A percentile compares a stretch with the other conserved stretches of the same genome.
These are phyloP conservation scores for Cercis canadensis DNA, from an alignment of 306 rosid species.

Conservation along the genomic window DNA sequence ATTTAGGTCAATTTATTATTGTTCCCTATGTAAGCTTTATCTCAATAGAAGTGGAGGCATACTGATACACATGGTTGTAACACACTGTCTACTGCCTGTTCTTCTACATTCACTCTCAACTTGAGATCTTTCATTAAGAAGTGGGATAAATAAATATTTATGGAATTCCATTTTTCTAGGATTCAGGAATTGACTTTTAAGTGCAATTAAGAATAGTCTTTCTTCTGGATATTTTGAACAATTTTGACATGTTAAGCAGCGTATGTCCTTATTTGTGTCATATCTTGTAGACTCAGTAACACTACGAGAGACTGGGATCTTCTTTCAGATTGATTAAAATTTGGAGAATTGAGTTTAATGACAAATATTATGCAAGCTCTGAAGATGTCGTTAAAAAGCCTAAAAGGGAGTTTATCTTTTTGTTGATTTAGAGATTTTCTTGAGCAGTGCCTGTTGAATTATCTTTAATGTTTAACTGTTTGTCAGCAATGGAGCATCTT, in stretches of 20 bases:
- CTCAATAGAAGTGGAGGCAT: slow-evolving; percentile 7
- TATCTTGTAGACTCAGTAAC: slow-evolving; percentile 8
- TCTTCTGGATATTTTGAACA: neutral
- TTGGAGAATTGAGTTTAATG: slow-evolving; percentile 17
- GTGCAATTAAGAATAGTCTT: neutral
- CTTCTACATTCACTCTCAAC: neutral
- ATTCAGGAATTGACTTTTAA: neutral
- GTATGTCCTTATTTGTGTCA: neutral
- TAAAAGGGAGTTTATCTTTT: slow-evolving; percentile 7
- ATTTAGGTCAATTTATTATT: slow-evolving; percentile 15
- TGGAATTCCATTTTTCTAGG: neutral
- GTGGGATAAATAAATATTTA: neutral
- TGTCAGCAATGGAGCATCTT: slow-evolving; percentile 20
- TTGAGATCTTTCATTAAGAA: neutral
- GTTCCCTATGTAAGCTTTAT: slow-evolving; percentile 6
- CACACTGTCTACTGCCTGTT: neutral
- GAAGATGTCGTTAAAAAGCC: slow-evolving; percentile 10
- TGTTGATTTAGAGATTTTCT: slow-evolving; percentile 11
- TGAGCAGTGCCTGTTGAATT: slow-evolving; percentile 25
- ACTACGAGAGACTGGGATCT: slow-evolving; percentile 5
- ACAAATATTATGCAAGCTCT: slow-evolving; percentile 28
- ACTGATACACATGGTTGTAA: neutral
- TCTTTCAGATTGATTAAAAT: slow-evolving; percentile 21
- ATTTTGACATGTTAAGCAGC: slow-evolving; percentile 2
- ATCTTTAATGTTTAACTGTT: slow-evolving; percentile 19